phyloP scores from a whole-genome alignment of 768 basidiomycete genomes.

The Clitopilus hobsonii region DNA sequence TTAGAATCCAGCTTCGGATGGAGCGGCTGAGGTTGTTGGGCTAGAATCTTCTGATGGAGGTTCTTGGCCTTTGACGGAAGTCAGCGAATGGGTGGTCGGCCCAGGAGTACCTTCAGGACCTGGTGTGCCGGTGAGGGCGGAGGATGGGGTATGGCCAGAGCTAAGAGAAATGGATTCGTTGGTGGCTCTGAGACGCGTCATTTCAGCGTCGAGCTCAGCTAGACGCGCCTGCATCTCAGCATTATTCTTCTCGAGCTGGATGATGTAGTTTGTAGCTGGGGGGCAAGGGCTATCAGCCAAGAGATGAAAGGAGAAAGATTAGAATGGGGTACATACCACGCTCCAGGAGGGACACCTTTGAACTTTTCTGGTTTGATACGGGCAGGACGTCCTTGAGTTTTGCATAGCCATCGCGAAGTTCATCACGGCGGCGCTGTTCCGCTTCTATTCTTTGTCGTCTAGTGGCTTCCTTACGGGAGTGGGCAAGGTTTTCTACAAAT shows the following conservation, averaged over 20 bases:
- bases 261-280: slow-evolving; percentile 77
- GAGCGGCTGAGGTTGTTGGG: slow-evolving; percentile 34
- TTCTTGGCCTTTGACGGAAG: slow-evolving; percentile 55
- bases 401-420: slow-evolving; percentile 85
- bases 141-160: slow-evolving; percentile 27
- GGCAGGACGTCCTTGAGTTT: slow-evolving; percentile 86
- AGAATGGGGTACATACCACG: slow-evolving; percentile 51
- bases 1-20: slow-evolving; percentile 39
- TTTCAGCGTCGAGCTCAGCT: slow-evolving; percentile 60
- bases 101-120: slow-evolving; percentile 53
- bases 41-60: slow-evolving; percentile 62
- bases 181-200: slow-evolving; percentile 62
- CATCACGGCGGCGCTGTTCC: slow-evolving; percentile 85
- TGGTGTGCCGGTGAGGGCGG: slow-evolving; percentile 53
- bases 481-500: slow-evolving; percentile 67
- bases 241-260: slow-evolving; percentile 66
- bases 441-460: slow-evolving; percentile 82
- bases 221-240: slow-evolving; percentile 69
- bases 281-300: slow-evolving; percentile 8
- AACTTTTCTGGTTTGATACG: slow-evolving; percentile 84
- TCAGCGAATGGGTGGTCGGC: slow-evolving; percentile 40
- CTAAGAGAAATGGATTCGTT: slow-evolving; percentile 83
- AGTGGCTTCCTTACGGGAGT: slow-evolving; percentile 80
- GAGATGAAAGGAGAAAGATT: slow-evolving; percentile 5
- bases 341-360: slow-evolving; percentile 85